Evolutionary conservation across 257 asterid genomes (phyloP).

Genomic region (Nemophila menziesii): DNA sequence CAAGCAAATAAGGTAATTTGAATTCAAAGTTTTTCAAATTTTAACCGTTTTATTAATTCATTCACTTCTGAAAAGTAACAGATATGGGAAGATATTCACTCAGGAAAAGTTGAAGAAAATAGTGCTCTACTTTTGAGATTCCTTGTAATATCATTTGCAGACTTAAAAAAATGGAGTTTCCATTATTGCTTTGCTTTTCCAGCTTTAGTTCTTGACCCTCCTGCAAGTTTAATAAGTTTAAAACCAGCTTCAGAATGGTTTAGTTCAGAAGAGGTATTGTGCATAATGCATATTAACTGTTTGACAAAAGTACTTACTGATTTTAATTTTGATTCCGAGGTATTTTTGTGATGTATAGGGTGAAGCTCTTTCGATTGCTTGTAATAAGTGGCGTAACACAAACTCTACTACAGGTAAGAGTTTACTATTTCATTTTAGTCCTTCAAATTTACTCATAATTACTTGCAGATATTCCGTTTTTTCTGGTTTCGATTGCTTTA

Average conservation of each 20-base stretch:
- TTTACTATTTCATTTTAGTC: constrained; percentile 5
- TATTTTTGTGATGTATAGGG: constrained; percentile 28
- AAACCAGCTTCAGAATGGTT: constrained; percentile 72
- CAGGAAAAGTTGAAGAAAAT: constrained; percentile 75
- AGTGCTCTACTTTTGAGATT: constrained; percentile 66
- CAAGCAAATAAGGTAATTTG: constrained; percentile 62
- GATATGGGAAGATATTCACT: constrained; percentile 82
- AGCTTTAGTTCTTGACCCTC: constrained; percentile 76
- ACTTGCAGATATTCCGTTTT: constrained; percentile 69
- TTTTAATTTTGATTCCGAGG: constrained; percentile 9
- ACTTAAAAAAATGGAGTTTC: constrained; percentile 88
- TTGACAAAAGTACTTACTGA: constrained; percentile 5
- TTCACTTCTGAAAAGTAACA: constrained; percentile 13
- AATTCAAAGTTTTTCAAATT: background rate
- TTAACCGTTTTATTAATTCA: background rate
- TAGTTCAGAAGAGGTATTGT: constrained; percentile 54
- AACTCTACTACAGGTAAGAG: constrained; percentile 60
- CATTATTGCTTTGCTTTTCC: constrained; percentile 97
- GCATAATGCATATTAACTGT: constrained; percentile 8
- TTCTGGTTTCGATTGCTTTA: constrained; percentile 60
- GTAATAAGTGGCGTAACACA: constrained; percentile 73
- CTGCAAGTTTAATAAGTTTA: constrained; percentile 53
- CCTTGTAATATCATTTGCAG: constrained; percentile 85
- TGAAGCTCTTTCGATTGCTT: constrained; percentile 46
- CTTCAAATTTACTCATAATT: constrained; percentile 5